Conservation (phyloP, 176 grass and related monocot species). For the Raddia guianensis region DNA sequence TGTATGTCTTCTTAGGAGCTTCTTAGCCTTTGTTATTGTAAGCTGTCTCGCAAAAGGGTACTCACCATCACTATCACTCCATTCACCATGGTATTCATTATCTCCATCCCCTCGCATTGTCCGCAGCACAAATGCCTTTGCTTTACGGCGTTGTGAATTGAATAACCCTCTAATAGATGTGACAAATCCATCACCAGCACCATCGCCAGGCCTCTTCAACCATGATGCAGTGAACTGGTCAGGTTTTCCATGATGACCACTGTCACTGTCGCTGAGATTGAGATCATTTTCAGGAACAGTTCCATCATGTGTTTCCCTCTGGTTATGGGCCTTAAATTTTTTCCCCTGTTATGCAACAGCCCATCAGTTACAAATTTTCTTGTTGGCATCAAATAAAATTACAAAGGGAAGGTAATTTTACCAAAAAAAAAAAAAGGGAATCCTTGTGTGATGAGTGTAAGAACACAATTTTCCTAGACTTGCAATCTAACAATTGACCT, state of each 20-base stretch:
- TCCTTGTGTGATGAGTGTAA: background rate
- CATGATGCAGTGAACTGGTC: conserved; percentile 93
- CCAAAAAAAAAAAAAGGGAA: background rate
- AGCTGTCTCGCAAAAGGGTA: conserved; percentile 84
- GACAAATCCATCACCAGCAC: conserved; percentile 94
- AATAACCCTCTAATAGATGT: conserved; percentile 96
- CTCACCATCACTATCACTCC: conserved; percentile 95
- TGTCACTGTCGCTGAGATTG: conserved; percentile 91
- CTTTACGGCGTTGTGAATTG: conserved; percentile 94
- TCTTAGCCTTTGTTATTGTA: conserved; percentile 92
- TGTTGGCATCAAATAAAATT: background rate
- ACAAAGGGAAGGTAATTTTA: background rate
- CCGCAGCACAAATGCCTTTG: conserved; percentile 83
- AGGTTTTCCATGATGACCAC: conserved; percentile 59
- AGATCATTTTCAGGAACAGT: conserved; percentile 72
- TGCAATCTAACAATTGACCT: background rate
- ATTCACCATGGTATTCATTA: conserved; percentile 83
- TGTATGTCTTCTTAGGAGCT: conserved; percentile 69
- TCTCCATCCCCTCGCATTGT: conserved; percentile 80
- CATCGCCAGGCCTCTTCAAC: conserved; percentile 87
- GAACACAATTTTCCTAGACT: background rate
- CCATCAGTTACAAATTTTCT: background rate
- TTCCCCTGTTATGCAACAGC: conserved; percentile 60
- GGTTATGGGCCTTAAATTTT: conserved; percentile 86
- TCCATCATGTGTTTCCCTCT: conserved; percentile 67